phyloP scores from a whole-genome alignment of 2,329 filamentous ascomycete species.

The Lasiodiplodia sp. region DNA sequence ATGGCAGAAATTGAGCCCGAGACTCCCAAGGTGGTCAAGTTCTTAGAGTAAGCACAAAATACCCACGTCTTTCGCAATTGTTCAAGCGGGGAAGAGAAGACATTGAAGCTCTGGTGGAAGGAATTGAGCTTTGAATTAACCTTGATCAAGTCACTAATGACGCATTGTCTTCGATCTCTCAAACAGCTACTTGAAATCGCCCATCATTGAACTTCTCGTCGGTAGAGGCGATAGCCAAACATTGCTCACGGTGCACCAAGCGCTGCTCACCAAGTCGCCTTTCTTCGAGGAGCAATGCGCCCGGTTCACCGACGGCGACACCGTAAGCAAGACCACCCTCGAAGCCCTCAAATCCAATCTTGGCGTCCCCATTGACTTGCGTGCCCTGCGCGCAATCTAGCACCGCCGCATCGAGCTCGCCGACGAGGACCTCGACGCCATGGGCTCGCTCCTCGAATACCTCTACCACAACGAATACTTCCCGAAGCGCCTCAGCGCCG shows the following conservation, averaged over 20 bases:
- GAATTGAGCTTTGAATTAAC: neutral
- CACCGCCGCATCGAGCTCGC: constrained; percentile 73
- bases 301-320: constrained; percentile 66
- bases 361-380: neutral
- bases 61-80: too few relatives aligned
- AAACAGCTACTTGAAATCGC: constrained; percentile 56
- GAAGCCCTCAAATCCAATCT: constrained; percentile 29
- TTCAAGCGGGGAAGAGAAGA: neutral
- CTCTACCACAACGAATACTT: constrained; percentile 90
- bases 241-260: constrained; percentile 80
- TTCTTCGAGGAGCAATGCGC: constrained; percentile 72
- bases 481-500: constrained; percentile 65
- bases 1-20: constrained; percentile 54
- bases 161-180: neutral
- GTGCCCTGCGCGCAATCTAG: constrained; percentile 40
- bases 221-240: constrained; percentile 64
- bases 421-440: constrained; percentile 73
- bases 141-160: neutral
- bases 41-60: constrained; percentile 51
- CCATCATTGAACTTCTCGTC: constrained; percentile 55
- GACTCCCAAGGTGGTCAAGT: constrained; percentile 49
- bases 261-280: constrained; percentile 75
- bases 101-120: neutral
- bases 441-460: constrained; percentile 81
- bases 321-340: constrained; percentile 35